These are phyloP conservation scores for Aethionema arabicum DNA, from an alignment of 345 rosid genomes.

Conservation along the genomic window DNA sequence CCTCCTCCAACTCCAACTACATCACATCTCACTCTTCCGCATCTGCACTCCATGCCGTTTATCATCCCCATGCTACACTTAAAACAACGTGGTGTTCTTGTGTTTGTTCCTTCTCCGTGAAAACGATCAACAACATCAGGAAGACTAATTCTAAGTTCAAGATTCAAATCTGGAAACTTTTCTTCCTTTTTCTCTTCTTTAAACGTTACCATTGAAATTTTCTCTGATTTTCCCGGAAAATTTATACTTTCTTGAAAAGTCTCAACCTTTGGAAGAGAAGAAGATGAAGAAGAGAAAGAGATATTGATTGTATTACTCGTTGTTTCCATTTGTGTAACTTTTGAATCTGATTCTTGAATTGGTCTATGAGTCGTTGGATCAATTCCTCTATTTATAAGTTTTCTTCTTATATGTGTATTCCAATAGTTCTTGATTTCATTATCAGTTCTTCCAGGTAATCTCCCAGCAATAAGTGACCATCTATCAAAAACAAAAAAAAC, in stretches of 20 bases:
- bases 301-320: constrained; percentile 32
- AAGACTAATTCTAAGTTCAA: constrained; percentile 88
- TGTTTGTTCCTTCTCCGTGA: constrained; percentile 22
- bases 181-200: constrained; percentile 41
- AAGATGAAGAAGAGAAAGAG: constrained; percentile 33
- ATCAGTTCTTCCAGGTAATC: constrained; percentile 87
- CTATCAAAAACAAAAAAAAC: constrained; percentile 33
- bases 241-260: constrained; percentile 14
- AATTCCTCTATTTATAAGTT: constrained; percentile 74
- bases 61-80: constrained; percentile 60
- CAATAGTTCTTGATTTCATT: constrained; percentile 87
- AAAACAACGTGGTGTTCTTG: constrained; percentile 41
- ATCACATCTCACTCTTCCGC: constrained; percentile 34
- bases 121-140: constrained; percentile 47
- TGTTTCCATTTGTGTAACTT: constrained; percentile 30
- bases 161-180: constrained; percentile 81
- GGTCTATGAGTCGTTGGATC: constrained; percentile 80
- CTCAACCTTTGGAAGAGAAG: constrained; percentile 25
- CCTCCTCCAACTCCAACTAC: constrained; percentile 36
- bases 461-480: constrained; percentile 84
- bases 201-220: constrained; percentile 36
- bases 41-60: constrained; percentile 63
- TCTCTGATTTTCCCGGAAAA: constrained; percentile 23
- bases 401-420: constrained; percentile 87
- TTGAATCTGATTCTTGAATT: constrained; percentile 47